Evolutionary conservation across 2,329 filamentous ascomycete species (phyloP).

Genomic region (Cryphonectria japonica): DNA sequence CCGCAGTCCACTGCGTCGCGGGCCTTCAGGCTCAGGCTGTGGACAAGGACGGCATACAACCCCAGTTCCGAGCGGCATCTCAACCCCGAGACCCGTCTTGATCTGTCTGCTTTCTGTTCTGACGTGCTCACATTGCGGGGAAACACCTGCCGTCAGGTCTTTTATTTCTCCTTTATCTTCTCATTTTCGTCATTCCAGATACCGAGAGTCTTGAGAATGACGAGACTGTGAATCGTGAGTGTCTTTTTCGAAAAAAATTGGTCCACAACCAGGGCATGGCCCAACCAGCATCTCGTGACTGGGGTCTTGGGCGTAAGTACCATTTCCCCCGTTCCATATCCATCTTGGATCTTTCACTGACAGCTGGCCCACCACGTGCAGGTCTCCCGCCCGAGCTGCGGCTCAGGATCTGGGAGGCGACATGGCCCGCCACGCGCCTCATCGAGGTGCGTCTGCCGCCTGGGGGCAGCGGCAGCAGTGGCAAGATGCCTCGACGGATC

Average conservation of each 20-base stretch:
- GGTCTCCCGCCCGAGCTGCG: conserved; percentile 28
- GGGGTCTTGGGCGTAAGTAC: conserved; percentile 22
- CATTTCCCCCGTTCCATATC: background rate
- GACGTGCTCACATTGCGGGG: conserved; percentile 14
- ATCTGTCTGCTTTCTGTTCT: background rate
- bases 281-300: conserved; percentile 8
- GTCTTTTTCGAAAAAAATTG: background rate
- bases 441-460: conserved; percentile 26
- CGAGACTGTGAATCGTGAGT: background rate
- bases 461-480: background rate
- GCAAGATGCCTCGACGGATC: conserved; percentile 16
- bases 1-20: background rate
- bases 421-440: conserved; percentile 27
- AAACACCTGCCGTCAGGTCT: background rate
- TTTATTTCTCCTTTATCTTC: background rate
- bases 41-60: background rate
- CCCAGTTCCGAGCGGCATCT: conserved; percentile 6
- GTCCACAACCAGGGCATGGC: conserved; percentile 11
- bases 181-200: background rate
- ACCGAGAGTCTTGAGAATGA: background rate
- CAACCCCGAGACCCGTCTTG: conserved; percentile 5
- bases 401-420: conserved; percentile 28
- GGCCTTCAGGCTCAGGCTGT: background rate
- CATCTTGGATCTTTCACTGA: background rate
- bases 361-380: background rate